Evolutionary conservation across 768 basidiomycete genomes (phyloP).

Genomic region (Kwoniella dendrophila): DNA sequence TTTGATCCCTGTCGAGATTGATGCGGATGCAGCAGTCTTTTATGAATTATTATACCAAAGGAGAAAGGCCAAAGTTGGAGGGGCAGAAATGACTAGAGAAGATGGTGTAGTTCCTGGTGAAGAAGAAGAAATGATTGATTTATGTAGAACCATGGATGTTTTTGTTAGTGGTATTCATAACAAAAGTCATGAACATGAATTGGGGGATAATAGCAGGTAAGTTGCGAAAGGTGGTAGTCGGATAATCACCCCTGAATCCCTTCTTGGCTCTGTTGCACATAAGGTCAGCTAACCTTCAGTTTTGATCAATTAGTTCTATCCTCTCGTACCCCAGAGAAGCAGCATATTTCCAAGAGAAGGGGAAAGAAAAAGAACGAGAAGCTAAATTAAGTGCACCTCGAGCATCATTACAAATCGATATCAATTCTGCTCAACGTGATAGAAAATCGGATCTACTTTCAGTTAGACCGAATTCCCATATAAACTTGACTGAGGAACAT

Average conservation of each 20-base stretch:
- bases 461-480: no score
- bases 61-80: conserved; percentile 9
- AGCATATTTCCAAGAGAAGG: no score
- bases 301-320: conserved; percentile 9
- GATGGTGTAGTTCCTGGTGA: conserved; percentile 7
- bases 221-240: no score
- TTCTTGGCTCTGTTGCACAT: no score
- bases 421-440: conserved; percentile 11
- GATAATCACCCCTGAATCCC: no score
- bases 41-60: conserved; percentile 21
- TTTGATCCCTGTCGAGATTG: conserved; percentile 20
- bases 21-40: conserved; percentile 22
- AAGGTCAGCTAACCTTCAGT: not conserved
- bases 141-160: conserved; percentile 4
- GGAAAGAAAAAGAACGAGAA: no score
- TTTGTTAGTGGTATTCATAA: conserved; percentile 8
- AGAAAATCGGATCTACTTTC: not conserved
- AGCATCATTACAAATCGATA: conserved; percentile 11
- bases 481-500: no score
- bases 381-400: no score
- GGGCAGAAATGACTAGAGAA: conserved; percentile 8
- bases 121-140: conserved; percentile 8
- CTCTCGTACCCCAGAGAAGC: conserved; percentile 5
- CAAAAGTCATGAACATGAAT: conserved; percentile 1
- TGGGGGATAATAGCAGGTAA: conserved; percentile 9